These are phyloP conservation scores for Firmiana major DNA, from an alignment of 345 rosid genomes.

Conservation along the genomic window DNA sequence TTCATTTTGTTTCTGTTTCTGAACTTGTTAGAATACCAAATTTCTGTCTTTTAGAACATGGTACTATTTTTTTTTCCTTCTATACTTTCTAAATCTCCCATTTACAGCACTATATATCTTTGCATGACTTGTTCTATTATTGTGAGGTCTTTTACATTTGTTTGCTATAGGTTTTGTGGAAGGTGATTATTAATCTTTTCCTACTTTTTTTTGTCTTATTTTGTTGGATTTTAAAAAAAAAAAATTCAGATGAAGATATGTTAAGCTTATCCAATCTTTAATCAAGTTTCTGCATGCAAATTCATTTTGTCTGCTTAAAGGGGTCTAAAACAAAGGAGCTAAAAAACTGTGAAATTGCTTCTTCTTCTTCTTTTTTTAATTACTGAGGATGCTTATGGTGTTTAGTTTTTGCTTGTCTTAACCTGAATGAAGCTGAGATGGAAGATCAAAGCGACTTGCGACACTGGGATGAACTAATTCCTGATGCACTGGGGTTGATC, in stretches of 20 bases:
- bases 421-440: slow-evolving; percentile 32
- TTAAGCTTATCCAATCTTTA: not conserved
- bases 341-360: not conserved
- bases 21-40: too few species aligned
- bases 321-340: too few species aligned
- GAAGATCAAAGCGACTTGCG: slow-evolving; percentile 51
- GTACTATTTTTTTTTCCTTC: too few species aligned
- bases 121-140: too few species aligned
- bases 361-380: not conserved
- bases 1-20: too few species aligned
- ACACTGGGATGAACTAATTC: slow-evolving; percentile 80
- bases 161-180: not conserved
- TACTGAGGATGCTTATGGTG: not conserved
- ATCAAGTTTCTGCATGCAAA: not conserved
- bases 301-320: too few species aligned
- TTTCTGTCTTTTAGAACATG: too few species aligned
- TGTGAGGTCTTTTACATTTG: too few species aligned
- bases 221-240: too few species aligned
- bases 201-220: not conserved
- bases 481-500: slow-evolving; percentile 82
- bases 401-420: not conserved
- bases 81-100: not conserved
- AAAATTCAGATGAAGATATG: not conserved
- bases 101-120: not conserved
- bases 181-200: too few species aligned